These are phyloP conservation scores for Trametes sp. DNA, from an alignment of 1,284 basidiomycete species.

Conservation along the genomic window DNA sequence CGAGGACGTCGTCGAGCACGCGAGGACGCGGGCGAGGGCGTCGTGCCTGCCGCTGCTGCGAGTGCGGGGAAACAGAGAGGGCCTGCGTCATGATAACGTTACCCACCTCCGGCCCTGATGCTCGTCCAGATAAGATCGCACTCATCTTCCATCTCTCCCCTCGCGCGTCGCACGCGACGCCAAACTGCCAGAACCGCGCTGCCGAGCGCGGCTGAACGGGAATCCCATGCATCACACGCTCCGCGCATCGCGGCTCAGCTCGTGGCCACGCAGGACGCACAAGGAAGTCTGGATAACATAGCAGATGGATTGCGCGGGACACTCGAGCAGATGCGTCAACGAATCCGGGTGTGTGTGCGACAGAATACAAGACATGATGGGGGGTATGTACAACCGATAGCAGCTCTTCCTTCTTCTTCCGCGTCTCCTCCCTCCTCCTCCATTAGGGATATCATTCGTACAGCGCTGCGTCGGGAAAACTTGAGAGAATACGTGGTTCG, in stretches of 20 bases:
- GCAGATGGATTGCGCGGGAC: constrained; percentile 23
- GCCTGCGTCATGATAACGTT: constrained; percentile 32
- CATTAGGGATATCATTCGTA: constrained; percentile 34
- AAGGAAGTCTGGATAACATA: constrained; percentile 6
- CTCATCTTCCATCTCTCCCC: constrained; percentile 8
- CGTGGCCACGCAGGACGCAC: too few relatives aligned
- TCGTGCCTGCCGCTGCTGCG: constrained; percentile 1
- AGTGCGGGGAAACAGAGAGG: constrained; percentile 29
- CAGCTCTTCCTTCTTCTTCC: constrained; percentile 18
- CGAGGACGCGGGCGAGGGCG: background rate
- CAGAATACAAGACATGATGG: constrained; percentile 28
- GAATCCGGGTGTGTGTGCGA: constrained; percentile 21
- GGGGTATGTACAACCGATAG: constrained; percentile 32
- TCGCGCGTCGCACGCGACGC: constrained; percentile 14
- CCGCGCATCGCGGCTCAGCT: constrained; percentile 1
- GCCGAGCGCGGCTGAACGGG: constrained; percentile 8
- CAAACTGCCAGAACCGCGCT: constrained; percentile 4
- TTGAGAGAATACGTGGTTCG: constrained; percentile 26
- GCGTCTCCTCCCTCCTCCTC: constrained; percentile 25
- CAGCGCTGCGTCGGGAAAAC: constrained; percentile 28
- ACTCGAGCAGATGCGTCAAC: constrained; percentile 23
- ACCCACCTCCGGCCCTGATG: constrained; percentile 25
- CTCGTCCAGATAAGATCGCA: constrained; percentile 28
- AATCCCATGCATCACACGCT: constrained; percentile 8
- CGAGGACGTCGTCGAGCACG: background rate